Evolutionary conservation across 23 red algal genomes (phyloP).

Genomic region (Agarophyton chilense): DNA sequence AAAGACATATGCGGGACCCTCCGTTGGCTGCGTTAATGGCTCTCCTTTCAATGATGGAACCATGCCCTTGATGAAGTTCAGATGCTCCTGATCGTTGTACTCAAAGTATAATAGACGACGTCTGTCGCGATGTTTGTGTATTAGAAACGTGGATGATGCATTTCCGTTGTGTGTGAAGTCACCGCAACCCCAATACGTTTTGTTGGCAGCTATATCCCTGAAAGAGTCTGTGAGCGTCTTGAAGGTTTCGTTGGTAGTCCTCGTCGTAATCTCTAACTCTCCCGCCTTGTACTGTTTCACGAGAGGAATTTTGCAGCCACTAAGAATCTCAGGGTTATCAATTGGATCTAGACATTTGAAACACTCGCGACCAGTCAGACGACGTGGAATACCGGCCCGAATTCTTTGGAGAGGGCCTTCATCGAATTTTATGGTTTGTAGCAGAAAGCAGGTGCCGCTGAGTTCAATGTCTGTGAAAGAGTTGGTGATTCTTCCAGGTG

Average conservation of each 20-base stretch:
- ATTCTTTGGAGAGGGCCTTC: slow-evolving; percentile 10
- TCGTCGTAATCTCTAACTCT: background rate
- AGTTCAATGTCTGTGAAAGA: slow-evolving; percentile 24
- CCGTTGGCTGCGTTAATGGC: background rate
- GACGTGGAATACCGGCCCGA: slow-evolving; percentile 32
- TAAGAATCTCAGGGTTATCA: slow-evolving; percentile 5
- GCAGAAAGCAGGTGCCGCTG: slow-evolving; percentile 24
- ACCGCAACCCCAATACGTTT: slow-evolving; percentile 15
- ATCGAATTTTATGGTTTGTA: slow-evolving; percentile 10
- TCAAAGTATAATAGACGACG: slow-evolving; percentile 24
- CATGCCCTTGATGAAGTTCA: background rate
- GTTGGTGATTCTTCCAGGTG: background rate
- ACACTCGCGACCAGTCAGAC: slow-evolving; percentile 15
- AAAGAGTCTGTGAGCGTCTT: slow-evolving; percentile 9
- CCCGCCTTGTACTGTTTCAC: background rate
- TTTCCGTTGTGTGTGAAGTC: slow-evolving; percentile 49
- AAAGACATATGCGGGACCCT: slow-evolving; percentile 17
- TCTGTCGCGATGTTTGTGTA: background rate
- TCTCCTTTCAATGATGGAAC: background rate
- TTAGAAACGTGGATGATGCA: slow-evolving; percentile 12
- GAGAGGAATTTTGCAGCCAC: background rate
- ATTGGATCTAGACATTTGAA: slow-evolving; percentile 23
- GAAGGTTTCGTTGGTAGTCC: slow-evolving; percentile 20
- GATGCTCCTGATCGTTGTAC: slow-evolving; percentile 38
- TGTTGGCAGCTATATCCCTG: background rate